A percentile compares a stretch with the other conserved stretches of the same genome.
Evolutionary conservation across 2,329 filamentous ascomycete species (phyloP).

Genomic region (Colletotrichum tamarilloi): DNA sequence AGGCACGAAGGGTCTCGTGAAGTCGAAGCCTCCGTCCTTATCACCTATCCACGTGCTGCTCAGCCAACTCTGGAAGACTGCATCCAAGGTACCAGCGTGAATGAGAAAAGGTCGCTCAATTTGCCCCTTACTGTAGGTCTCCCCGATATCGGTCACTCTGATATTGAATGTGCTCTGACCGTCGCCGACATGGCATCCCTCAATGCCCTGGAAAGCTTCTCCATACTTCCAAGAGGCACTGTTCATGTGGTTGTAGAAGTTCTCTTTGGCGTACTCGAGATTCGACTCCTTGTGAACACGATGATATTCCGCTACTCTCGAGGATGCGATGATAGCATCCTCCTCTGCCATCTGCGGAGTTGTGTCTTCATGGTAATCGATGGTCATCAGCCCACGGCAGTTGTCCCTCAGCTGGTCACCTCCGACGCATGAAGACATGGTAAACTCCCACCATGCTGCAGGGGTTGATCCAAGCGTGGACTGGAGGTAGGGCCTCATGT

Average conservation of each 20-base stretch:
- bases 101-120: background rate
- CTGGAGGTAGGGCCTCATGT: slow-evolving; percentile 9
- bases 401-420: background rate
- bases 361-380: background rate
- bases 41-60: background rate
- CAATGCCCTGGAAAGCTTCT: background rate
- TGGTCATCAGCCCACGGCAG: background rate
- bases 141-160: background rate
- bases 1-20: background rate
- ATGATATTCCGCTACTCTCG: background rate
- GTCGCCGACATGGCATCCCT: background rate
- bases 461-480: slow-evolving; percentile 5
- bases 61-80: background rate
- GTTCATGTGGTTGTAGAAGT: slow-evolving; percentile 1
- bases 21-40: background rate
- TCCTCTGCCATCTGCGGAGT: background rate
- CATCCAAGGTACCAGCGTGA: background rate
- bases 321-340: background rate
- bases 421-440: background rate
- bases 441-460: slow-evolving; percentile 9
- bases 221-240: background rate
- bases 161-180: background rate
- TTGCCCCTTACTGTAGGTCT: slow-evolving; percentile 2
- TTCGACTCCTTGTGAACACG: background rate
- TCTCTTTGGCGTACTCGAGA: background rate